These are phyloP conservation scores for Tetraselmis striata DNA, from an alignment of 139 green algal species.

Conservation along the genomic window DNA sequence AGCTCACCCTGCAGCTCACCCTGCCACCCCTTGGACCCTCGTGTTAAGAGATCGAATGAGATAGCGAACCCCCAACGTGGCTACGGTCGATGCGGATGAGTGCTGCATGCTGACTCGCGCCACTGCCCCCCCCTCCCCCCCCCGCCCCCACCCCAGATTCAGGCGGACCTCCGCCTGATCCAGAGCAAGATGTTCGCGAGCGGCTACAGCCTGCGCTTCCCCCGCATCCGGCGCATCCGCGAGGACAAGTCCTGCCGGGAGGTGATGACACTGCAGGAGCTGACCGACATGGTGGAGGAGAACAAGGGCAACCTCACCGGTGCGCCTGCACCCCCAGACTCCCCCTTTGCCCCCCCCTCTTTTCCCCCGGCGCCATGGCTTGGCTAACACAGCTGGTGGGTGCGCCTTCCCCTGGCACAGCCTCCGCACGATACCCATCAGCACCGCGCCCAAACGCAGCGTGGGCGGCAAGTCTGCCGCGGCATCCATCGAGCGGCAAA, in stretches of 20 bases:
- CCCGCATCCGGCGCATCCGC: conserved; percentile 35
- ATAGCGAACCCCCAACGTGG: too few species aligned
- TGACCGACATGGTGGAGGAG: conserved; percentile 26
- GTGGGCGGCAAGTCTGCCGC: too few species aligned
- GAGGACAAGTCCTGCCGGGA: conserved; percentile 40
- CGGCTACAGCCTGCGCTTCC: conserved; percentile 60
- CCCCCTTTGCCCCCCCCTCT: too few species aligned
- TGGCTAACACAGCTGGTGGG: background rate
- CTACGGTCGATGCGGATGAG: too few species aligned
- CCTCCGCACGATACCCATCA: background rate
- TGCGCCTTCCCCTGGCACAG: background rate
- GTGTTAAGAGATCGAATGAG: too few species aligned
- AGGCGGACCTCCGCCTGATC: conserved; percentile 62
- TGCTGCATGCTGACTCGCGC: too few species aligned
- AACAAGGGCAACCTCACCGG: conserved; percentile 16
- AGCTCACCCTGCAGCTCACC: too few species aligned
- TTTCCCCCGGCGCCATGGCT: background rate
- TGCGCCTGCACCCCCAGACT: background rate
- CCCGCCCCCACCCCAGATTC: too few species aligned
- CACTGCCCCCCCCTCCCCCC: too few species aligned
- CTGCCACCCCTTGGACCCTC: too few species aligned
- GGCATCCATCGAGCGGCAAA: too few species aligned
- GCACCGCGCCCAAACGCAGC: background rate
- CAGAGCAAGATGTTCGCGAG: conserved; percentile 36
- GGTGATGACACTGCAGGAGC: conserved; percentile 24